These are phyloP conservation scores for Macrophomina tecta DNA, from an alignment of 2,329 filamentous ascomycete species.

Conservation along the genomic window DNA sequence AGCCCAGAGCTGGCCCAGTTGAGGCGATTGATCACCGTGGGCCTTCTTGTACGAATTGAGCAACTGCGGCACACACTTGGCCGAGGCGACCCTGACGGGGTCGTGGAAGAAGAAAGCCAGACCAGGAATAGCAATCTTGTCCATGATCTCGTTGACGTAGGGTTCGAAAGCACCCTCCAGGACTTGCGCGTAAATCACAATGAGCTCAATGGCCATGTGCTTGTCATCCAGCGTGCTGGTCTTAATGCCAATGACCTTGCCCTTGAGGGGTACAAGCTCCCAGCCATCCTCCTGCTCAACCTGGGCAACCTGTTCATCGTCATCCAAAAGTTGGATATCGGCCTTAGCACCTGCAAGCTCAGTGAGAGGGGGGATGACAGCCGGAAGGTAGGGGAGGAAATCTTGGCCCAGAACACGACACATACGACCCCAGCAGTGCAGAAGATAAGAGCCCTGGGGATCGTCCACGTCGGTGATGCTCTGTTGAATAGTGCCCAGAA, in stretches of 20 bases:
- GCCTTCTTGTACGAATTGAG: constrained; percentile 93
- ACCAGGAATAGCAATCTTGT: constrained; percentile 92
- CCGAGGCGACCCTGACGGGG: constrained; percentile 91
- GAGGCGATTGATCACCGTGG: constrained; percentile 78
- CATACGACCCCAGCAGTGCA: constrained; percentile 99
- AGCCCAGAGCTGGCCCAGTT: constrained; percentile 83
- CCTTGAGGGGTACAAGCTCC: constrained; percentile 96
- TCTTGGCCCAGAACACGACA: constrained; percentile 89
- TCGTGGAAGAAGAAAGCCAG: constrained; percentile 99
- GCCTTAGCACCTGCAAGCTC: constrained; percentile 93
- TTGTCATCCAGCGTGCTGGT: constrained; percentile 98
- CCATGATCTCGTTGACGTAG: constrained; percentile 91
- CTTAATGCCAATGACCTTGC: constrained; percentile 97
- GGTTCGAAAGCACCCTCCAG: constrained; percentile 91
- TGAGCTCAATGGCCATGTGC: constrained; percentile 98
- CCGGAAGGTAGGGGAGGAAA: constrained; percentile 90
- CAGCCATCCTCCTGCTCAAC: constrained; percentile 95
- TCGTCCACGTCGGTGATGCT: constrained; percentile 87
- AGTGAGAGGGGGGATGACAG: constrained; percentile 91
- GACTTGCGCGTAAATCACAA: constrained; percentile 96
- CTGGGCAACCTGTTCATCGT: constrained; percentile 91
- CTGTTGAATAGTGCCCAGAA: constrained; percentile 84
- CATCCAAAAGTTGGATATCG: constrained; percentile 93
- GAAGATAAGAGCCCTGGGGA: constrained; percentile 93
- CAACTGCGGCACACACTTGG: constrained; percentile 91